Base-by-base conservation (phyloP, 2,329 filamentous ascomycete genomes). In the Leptographium galeiforme region DNA sequence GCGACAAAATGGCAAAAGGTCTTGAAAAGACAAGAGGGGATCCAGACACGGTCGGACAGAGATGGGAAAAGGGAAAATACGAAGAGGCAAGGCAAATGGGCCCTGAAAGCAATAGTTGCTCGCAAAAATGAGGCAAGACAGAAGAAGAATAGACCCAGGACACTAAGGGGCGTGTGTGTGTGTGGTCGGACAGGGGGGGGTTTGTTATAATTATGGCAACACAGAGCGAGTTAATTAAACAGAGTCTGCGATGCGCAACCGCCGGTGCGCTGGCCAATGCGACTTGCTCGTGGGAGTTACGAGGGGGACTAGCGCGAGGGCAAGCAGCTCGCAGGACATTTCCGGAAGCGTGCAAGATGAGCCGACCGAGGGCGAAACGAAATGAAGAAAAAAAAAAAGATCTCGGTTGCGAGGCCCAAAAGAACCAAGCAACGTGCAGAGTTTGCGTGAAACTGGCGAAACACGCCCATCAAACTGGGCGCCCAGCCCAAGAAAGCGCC, bases 181-280 rank as follows among this genome's bases (percentile, higher is more conserved):
- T 18, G 48, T 44, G 38, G 48, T 43, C 30, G 25, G 39, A 45
- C 38, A 38, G 48, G 38, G 48, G 39, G 30, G 48, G 39, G 30
- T 8, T 47, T 46, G 41, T 19, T 40, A 40, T 52, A 40, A 52
- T 52, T 46, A 52, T 47, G 50, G 43, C 50, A 51, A 43, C 50
- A 51, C 50, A 51, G 10, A 41, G 38, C 25, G 25, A 50, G 48
- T 50, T 50, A 41, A 50, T 50, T 43, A 33, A 50, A 50, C 25
- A 18, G 11, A 50, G 47, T 48, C 16, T 48, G 45, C 32, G 32
- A 48, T 48, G 33, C 16, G 5, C 45, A 48, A 39, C 16, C 14
- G 48, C 41, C 33, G 12, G 32, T 16, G n/a, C 39, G 19, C 11
- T 34, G n/a, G 32, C 47, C 47, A 48, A 48, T 48, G 34, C 14